Evolutionary conservation across 208 protist genomes (phyloP).

Genomic region (Leishmania tarentolae): DNA sequence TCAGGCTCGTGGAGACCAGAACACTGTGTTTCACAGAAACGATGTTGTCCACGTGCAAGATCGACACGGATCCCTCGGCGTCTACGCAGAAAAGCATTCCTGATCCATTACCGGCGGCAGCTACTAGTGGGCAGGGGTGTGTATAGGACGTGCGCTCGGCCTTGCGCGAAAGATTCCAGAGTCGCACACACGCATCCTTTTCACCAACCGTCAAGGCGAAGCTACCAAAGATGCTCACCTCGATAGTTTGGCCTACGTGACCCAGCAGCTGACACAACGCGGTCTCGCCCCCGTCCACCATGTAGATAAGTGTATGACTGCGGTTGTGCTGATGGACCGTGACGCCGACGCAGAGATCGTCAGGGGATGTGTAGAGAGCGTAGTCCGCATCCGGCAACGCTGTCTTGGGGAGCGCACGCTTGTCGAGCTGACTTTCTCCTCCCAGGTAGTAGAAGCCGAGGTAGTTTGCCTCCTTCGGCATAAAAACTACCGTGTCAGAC

Average conservation of each 20-base stretch:
- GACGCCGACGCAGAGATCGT: constrained; percentile 36
- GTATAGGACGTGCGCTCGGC: constrained; percentile 66
- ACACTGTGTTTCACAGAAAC: constrained; percentile 43
- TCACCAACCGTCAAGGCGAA: constrained; percentile 60
- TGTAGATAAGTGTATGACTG: constrained; percentile 41
- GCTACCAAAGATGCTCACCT: constrained; percentile 60
- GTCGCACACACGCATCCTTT: constrained; percentile 45
- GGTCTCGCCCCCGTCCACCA: constrained; percentile 30
- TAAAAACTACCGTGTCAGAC: constrained; percentile 44
- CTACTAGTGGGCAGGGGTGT: constrained; percentile 44
- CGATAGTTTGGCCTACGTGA: constrained; percentile 43
- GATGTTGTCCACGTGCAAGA: constrained; percentile 60
- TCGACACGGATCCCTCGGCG: constrained; percentile 33
- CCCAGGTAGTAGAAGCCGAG: constrained; percentile 27
- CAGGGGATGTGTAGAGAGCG: constrained; percentile 22
- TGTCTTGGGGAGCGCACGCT: constrained; percentile 35
- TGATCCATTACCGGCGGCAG: constrained; percentile 27
- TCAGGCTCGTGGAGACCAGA: constrained; percentile 39
- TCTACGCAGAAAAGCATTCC: constrained; percentile 64
- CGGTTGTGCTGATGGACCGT: constrained; percentile 25
- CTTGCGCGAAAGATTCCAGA: constrained; percentile 66
- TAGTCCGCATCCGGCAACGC: constrained; percentile 28
- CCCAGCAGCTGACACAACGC: constrained; percentile 52
- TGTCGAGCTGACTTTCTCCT: constrained; percentile 13
- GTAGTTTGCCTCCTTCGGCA: constrained; percentile 11